These are phyloP conservation scores for Talaromyces sp. DNA, from an alignment of 2,329 filamentous ascomycete genomes.

Conservation along the genomic window DNA sequence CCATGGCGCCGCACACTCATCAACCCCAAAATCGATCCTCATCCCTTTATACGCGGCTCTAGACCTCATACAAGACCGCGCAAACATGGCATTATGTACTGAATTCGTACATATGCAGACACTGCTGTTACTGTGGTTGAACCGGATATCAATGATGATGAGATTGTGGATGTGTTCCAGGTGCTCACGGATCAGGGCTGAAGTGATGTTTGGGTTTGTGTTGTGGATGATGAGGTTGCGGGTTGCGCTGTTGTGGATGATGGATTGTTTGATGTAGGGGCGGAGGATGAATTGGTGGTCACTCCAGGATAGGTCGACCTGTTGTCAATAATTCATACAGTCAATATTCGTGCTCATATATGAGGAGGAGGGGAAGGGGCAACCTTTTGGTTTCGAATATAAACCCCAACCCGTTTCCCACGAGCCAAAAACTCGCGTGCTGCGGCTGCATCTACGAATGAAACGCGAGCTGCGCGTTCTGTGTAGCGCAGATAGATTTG, in stretches of 20 bases:
- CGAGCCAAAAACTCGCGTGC: constrained; percentile 63
- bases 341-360: constrained; percentile 13
- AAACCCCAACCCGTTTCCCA: constrained; percentile 60
- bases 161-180: constrained; percentile 80
- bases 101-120: constrained; percentile 72
- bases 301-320: constrained; percentile 67
- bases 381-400: constrained; percentile 64
- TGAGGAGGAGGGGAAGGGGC: constrained; percentile 24
- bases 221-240: constrained; percentile 68
- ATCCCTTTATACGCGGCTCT: constrained; percentile 62
- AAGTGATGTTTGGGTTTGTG: constrained; percentile 55
- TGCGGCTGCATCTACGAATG: constrained; percentile 61
- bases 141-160: constrained; percentile 60
- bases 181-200: constrained; percentile 62
- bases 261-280: constrained; percentile 55
- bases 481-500: constrained; percentile 59
- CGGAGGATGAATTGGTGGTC: constrained; percentile 65
- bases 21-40: constrained; percentile 64
- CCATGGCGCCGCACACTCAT: constrained; percentile 58
- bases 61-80: constrained; percentile 70
- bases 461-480: constrained; percentile 60
- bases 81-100: constrained; percentile 68
- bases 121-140: constrained; percentile 48
- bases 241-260: constrained; percentile 61
- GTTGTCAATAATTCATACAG: neutral